A percentile compares a stretch with the other conserved stretches of the same genome.
Evolutionary conservation across 108 stramenopile genomes (phyloP).

Genomic region (Conticribra guillardii): DNA sequence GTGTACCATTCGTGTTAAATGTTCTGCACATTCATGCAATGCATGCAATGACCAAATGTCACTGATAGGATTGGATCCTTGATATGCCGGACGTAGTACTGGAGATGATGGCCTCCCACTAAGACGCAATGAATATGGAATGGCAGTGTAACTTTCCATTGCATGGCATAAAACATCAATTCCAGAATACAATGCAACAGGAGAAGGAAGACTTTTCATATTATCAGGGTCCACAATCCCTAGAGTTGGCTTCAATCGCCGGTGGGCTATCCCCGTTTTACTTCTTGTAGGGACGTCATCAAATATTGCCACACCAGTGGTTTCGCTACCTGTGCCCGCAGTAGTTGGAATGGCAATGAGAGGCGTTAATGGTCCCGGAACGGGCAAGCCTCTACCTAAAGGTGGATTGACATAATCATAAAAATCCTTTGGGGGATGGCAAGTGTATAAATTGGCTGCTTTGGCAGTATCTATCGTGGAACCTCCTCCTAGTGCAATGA

Average conservation of each 20-base stretch:
- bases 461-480: conserved; percentile 73
- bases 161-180: conserved; percentile 71
- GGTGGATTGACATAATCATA: conserved; percentile 69
- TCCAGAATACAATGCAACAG: conserved; percentile 57
- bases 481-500: conserved; percentile 73
- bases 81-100: conserved; percentile 55
- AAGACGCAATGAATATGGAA: conserved; percentile 48
- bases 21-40: conserved; percentile 41
- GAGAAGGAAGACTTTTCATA: conserved; percentile 41
- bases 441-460: conserved; percentile 58
- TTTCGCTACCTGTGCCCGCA: conserved; percentile 68
- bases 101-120: conserved; percentile 42
- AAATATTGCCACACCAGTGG: conserved; percentile 66
- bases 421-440: conserved; percentile 46
- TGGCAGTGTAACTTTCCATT: conserved; percentile 61
- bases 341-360: conserved; percentile 70
- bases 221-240: conserved; percentile 66
- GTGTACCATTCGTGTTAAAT: conserved; percentile 34
- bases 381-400: conserved; percentile 51
- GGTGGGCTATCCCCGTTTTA: conserved; percentile 63
- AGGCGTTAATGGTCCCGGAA: conserved; percentile 49
- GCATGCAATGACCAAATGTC: conserved; percentile 60
- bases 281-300: conserved; percentile 56
- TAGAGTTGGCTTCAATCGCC: conserved; percentile 53
- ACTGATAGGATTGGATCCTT: conserved; percentile 52